These are phyloP conservation scores for Fusarium lateritium DNA, from an alignment of 2,329 filamentous ascomycete species.

Conservation along the genomic window DNA sequence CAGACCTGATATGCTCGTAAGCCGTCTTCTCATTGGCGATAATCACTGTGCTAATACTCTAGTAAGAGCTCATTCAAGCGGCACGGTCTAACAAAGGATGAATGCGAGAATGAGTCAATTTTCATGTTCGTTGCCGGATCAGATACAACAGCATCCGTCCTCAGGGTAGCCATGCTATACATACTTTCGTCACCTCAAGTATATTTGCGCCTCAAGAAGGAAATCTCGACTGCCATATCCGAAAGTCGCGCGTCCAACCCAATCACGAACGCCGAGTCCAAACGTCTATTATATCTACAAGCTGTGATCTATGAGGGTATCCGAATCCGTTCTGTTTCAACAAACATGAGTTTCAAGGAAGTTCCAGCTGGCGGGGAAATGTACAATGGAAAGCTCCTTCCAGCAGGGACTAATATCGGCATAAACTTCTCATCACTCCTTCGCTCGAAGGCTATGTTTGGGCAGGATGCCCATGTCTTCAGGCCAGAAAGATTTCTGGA, in stretches of 20 bases:
- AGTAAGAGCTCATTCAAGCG: background rate
- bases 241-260: background rate
- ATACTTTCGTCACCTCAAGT: background rate
- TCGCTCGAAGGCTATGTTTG: background rate
- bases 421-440: background rate
- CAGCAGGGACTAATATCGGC: background rate
- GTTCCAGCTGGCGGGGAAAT: background rate
- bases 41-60: rapidly evolving
- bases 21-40: background rate
- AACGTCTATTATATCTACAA: background rate
- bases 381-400: background rate
- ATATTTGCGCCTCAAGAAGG: background rate
- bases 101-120: conserved; percentile 5
- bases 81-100: background rate
- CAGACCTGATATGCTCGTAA: background rate
- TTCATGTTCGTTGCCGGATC: conserved; percentile 12
- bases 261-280: background rate
- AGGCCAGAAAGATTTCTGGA: background rate
- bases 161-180: background rate
- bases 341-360: conserved; percentile 2
- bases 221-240: background rate
- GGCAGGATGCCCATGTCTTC: background rate
- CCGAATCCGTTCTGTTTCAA: background rate
- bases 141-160: background rate
- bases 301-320: conserved; percentile 1